Conservation (phyloP, 192 early-diverging fungal species). For the Entomortierella beljakovae region DNA sequence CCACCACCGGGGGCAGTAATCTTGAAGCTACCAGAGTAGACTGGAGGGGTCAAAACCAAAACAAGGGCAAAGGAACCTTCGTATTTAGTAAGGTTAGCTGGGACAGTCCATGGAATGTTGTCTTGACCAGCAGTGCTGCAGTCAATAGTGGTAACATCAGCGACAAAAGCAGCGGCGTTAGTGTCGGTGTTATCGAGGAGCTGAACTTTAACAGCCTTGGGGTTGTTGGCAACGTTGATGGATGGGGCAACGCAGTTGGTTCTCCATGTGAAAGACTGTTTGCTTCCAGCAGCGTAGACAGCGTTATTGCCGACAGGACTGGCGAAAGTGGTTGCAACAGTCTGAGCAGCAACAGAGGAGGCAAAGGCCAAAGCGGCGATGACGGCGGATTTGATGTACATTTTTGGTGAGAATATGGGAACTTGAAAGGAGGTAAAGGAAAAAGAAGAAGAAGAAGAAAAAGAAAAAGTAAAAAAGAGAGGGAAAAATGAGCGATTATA, state of each 20-base stretch:
- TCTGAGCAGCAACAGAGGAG: conserved; percentile 29
- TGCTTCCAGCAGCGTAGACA: conserved; percentile 3
- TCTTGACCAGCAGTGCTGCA: conserved; percentile 24
- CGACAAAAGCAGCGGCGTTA: conserved; percentile 6
- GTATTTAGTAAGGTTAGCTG: not conserved
- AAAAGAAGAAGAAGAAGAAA: conserved; percentile 21
- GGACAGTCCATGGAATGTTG: conserved; percentile 26
- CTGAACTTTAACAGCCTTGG: conserved; percentile 26
- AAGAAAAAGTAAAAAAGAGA: conserved; percentile 13
- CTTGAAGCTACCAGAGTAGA: conserved; percentile 38
- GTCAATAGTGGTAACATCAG: conserved; percentile 15
- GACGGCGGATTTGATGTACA: conserved; percentile 40
- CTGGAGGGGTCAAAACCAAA: not conserved
- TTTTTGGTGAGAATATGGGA: conserved; percentile 1
- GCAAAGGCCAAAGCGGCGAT: conserved; percentile 36
- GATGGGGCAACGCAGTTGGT: conserved; percentile 29
- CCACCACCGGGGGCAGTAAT: not conserved
- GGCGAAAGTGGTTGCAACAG: conserved; percentile 34
- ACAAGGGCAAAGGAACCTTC: conserved; percentile 19
- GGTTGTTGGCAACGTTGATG: not conserved
- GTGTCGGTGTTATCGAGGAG: conserved; percentile 23
- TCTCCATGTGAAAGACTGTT: conserved; percentile 32
- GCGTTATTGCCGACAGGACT: conserved; percentile 13
- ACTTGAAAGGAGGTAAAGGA: not conserved
- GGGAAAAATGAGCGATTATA: not conserved